Evolutionary conservation across 1,284 basidiomycete species (phyloP), one percentile per base, ranked within the genome.

Genomic region (Ceratobasidium sp.): DNA sequence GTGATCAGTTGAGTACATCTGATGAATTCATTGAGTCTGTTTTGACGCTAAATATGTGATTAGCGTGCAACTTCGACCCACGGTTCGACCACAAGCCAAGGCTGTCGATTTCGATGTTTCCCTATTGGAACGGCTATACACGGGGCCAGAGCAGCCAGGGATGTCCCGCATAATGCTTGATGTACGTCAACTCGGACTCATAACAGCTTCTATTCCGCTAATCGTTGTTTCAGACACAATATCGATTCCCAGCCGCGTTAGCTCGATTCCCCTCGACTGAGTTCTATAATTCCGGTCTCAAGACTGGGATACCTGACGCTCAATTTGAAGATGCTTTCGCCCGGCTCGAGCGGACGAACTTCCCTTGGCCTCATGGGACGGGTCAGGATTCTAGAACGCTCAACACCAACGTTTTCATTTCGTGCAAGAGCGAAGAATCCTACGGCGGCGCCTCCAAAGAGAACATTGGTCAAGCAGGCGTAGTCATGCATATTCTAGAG

Each of bases 31-130:
- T 1, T n/a, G 21, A 41, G 4, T 35, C n/a, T 21, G 26, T 41
- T 3, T 52, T 13, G 28, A 30, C 30, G 9, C 32, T 5, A 46
- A 14, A n/a, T 14, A 23, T 30, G 30, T 26, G 43, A n/a, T 11
- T 74, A 90, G 89, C 73, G 88, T 89, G 28, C 89, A 90, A 78
- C 82, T 90, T 16, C 83, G 89, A 1, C 88, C 88, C 0, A 89
- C 86, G 1, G 89, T 89, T 14, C 81, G 84, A 73, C 83, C 84
- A 2, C 86, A 88, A 82, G 87, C 84, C 0, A 86, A 85, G 72
- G 84, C 83, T 0, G 80, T 90, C 1, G 81, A 87, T 75, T 86
- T 84, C 44, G 88, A 90, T 64, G 81, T 87, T 2, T 90, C 89
- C 0, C 80, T 90, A 16, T 79, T 91, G 44, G 89, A 91, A 77